Evolutionary conservation across 139 green algal species (phyloP).

Genomic region (Picochlorum sp.): DNA sequence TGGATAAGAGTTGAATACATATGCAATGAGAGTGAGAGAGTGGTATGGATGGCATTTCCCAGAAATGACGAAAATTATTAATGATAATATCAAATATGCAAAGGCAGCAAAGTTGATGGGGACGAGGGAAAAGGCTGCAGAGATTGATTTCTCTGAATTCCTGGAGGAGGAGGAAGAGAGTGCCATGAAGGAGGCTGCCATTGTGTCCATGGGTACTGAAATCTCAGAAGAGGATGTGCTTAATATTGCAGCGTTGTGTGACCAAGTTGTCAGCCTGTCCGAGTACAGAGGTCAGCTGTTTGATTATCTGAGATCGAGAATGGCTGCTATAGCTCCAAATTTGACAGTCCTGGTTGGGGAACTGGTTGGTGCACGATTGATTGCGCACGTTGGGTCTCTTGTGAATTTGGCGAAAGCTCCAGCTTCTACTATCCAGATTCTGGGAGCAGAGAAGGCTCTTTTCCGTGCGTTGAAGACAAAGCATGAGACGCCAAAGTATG

Average conservation of each 20-base stretch:
- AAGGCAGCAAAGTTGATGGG: conserved; percentile 76
- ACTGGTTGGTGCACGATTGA: conserved; percentile 94
- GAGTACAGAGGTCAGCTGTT: conserved; percentile 96
- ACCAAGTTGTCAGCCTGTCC: conserved; percentile 91
- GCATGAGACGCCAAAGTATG: conserved; percentile 98
- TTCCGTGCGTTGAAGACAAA: conserved; percentile 94
- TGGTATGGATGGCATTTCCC: conserved; percentile 99
- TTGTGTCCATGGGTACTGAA: conserved; percentile 97
- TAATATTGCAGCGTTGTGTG: conserved; percentile 82
- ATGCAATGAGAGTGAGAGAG: conserved; percentile 97
- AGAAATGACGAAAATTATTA: conserved; percentile 95
- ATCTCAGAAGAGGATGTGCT: conserved; percentile 84
- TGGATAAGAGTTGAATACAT: conserved; percentile 99
- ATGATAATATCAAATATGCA: conserved; percentile 96
- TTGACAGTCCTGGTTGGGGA: conserved; percentile 97
- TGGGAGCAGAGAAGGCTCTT: conserved; percentile 87
- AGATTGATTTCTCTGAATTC: conserved; percentile 80
- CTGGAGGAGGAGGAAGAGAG: conserved; percentile 81
- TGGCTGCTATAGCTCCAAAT: conserved; percentile 95
- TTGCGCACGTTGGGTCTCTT: conserved; percentile 89
- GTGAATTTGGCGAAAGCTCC: conserved; percentile 96
- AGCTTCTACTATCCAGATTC: conserved; percentile 93
- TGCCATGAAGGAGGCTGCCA: conserved; percentile 82
- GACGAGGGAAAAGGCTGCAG: conserved; percentile 69
- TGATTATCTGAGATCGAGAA: conserved; percentile 91